Evolutionary conservation across 1,139 yeast genomes (phyloP).

Genomic region (Pneumocystis murina): DNA sequence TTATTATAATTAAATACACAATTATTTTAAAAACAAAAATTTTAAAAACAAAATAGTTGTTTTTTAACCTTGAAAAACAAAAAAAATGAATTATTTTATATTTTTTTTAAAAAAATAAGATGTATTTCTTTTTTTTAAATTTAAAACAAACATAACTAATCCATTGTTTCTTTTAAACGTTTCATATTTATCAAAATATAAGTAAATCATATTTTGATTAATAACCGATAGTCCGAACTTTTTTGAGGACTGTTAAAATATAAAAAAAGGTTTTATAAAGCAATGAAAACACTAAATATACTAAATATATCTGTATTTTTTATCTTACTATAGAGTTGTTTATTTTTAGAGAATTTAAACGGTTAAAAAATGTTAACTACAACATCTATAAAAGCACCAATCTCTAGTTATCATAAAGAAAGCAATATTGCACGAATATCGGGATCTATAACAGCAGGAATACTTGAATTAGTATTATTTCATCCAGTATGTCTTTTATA

Average conservation of each 20-base stretch:
- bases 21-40: too few species aligned
- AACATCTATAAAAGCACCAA: conserved; percentile 10
- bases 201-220: too few species aligned
- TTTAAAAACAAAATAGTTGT: too few species aligned
- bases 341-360: background rate
- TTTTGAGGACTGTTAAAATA: background rate
- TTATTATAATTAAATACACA: too few species aligned
- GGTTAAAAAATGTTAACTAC: conserved; percentile 10
- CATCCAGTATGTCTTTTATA: conserved; percentile 48
- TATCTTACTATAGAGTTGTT: background rate
- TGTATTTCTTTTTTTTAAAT: too few species aligned
- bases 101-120: too few species aligned
- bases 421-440: conserved; percentile 69
- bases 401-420: conserved; percentile 3
- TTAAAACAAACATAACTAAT: too few species aligned
- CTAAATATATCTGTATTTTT: background rate
- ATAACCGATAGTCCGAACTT: background rate
- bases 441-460: conserved; percentile 97
- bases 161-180: too few species aligned
- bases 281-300: background rate
- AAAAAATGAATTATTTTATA: too few species aligned
- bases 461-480: conserved; percentile 88
- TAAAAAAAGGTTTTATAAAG: background rate
- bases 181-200: too few species aligned
- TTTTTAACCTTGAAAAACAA: background rate